A percentile compares a stretch with the other conserved stretches of the same genome.
Conservation (phyloP, 2,329 filamentous ascomycete species). For the Claviceps maximensis region DNA sequence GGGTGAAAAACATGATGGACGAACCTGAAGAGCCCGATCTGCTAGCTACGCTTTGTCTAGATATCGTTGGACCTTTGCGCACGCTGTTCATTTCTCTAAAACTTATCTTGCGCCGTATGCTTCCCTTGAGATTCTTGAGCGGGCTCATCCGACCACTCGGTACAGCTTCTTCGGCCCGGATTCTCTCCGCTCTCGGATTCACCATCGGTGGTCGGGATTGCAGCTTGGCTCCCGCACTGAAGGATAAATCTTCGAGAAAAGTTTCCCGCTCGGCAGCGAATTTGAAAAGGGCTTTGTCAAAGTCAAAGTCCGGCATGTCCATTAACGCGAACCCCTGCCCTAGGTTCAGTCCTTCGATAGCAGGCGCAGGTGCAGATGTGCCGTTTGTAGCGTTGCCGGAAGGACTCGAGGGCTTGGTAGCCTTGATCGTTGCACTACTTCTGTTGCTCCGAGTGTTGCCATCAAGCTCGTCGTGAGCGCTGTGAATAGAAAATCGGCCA, state of each 20-base stretch:
- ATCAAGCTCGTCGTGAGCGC: conserved; percentile 45
- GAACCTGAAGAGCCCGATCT: conserved; percentile 27
- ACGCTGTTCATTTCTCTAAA: conserved; percentile 90
- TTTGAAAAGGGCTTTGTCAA: conserved; percentile 83
- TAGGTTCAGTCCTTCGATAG: neutral
- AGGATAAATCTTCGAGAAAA: conserved; percentile 83
- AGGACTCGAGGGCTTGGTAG: conserved; percentile 19
- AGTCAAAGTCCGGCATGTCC: conserved; percentile 60
- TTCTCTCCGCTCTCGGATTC: conserved; percentile 67
- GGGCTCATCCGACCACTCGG: conserved; percentile 40
- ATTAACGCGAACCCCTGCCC: conserved; percentile 1
- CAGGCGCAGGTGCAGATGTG: conserved; percentile 11
- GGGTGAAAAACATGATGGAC: neutral
- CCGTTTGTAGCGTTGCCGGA: conserved; percentile 15
- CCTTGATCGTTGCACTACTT: conserved; percentile 51
- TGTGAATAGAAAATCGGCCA: conserved; percentile 36
- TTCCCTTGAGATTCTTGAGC: conserved; percentile 56
- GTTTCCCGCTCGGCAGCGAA: conserved; percentile 91
- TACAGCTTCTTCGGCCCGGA: conserved; percentile 58
- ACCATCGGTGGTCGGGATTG: conserved; percentile 58
- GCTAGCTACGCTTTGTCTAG: conserved; percentile 49
- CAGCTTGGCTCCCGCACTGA: conserved; percentile 70
- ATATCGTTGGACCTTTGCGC: conserved; percentile 69
- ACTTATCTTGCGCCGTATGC: conserved; percentile 83
- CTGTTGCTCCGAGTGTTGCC: conserved; percentile 48